A percentile compares a stretch with the other conserved stretches of the same genome.
phyloP scores from a whole-genome alignment of 2,329 filamentous ascomycete species.

The Amylocarpus encephaloides region DNA sequence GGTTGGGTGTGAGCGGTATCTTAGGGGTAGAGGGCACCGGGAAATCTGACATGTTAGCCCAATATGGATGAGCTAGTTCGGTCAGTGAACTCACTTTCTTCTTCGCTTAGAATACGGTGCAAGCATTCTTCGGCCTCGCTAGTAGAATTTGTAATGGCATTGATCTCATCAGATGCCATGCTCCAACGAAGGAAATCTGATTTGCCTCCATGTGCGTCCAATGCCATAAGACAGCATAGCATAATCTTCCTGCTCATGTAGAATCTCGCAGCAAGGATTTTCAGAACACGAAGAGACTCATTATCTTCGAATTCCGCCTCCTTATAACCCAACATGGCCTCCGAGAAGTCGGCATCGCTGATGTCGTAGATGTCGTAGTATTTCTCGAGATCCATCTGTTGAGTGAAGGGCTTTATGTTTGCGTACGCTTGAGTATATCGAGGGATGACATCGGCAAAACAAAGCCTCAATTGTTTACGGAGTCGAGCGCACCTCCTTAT shows the following conservation, averaged over 20 bases:
- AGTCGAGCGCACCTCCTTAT: constrained; percentile 73
- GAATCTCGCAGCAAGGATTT: constrained; percentile 73
- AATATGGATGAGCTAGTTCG: background rate
- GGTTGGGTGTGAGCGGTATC: constrained; percentile 60
- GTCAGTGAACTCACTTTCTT: constrained; percentile 58
- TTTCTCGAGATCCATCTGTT: constrained; percentile 78
- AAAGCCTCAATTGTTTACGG: constrained; percentile 66
- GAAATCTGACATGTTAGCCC: constrained; percentile 40
- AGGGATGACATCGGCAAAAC: constrained; percentile 63
- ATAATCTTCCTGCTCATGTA: constrained; percentile 78
- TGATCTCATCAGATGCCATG: constrained; percentile 68
- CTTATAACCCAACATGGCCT: constrained; percentile 59
- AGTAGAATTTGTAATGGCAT: constrained; percentile 56
- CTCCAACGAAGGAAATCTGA: constrained; percentile 75
- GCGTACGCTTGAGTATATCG: constrained; percentile 65
- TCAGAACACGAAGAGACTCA: constrained; percentile 73
- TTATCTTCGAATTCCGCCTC: constrained; percentile 66
- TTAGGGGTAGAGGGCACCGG: constrained; percentile 51
- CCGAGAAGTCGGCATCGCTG: constrained; percentile 63
- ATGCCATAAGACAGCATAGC: constrained; percentile 79
- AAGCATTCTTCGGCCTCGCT: constrained; percentile 58
- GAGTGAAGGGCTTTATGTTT: constrained; percentile 64
- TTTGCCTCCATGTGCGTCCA: constrained; percentile 74
- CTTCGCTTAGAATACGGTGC: constrained; percentile 65
- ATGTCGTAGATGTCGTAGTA: constrained; percentile 89